phyloP scores from a whole-genome alignment of 208 protist genomes.

The Novymonas esmeraldas region DNA sequence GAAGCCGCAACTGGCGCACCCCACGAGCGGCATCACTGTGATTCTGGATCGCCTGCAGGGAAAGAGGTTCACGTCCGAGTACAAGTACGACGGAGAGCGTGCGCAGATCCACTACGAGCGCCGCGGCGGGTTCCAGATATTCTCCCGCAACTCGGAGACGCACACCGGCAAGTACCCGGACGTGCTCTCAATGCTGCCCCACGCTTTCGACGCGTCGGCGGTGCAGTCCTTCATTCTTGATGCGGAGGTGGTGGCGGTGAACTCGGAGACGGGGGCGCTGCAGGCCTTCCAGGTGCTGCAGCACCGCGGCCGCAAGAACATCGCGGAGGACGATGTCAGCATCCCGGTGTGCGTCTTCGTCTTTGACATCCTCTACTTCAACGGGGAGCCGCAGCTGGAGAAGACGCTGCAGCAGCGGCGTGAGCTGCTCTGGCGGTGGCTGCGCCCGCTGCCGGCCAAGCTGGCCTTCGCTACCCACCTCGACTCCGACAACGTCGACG shows the following conservation, averaged over 20 bases:
- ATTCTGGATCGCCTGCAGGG: constrained; percentile 85
- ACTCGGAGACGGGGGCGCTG: constrained; percentile 89
- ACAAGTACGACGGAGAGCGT: constrained; percentile 99
- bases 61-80: constrained; percentile 98
- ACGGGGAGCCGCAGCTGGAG: constrained; percentile 92
- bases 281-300: constrained; percentile 96
- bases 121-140: constrained; percentile 93
- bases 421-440: constrained; percentile 60
- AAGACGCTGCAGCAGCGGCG: constrained; percentile 88
- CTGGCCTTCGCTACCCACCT: constrained; percentile 90
- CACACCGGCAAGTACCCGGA: constrained; percentile 99
- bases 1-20: constrained; percentile 99
- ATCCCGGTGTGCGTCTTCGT: constrained; percentile 98
- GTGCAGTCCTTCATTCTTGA: constrained; percentile 98
- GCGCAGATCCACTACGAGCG: constrained; percentile 94
- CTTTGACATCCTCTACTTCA: constrained; percentile 99
- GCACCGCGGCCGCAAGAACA: constrained; percentile 92
- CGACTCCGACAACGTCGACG: constrained; percentile 91
- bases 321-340: constrained; percentile 89
- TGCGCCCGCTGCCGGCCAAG: constrained; percentile 74
- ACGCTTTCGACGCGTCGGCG: constrained; percentile 43
- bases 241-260: constrained; percentile 97
- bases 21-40: constrained; percentile 94
- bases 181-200: constrained; percentile 88
- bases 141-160: constrained; percentile 98